Evolutionary conservation across 148 eudicot genomes (phyloP).

Genomic region (Salicornia ramosissima): DNA sequence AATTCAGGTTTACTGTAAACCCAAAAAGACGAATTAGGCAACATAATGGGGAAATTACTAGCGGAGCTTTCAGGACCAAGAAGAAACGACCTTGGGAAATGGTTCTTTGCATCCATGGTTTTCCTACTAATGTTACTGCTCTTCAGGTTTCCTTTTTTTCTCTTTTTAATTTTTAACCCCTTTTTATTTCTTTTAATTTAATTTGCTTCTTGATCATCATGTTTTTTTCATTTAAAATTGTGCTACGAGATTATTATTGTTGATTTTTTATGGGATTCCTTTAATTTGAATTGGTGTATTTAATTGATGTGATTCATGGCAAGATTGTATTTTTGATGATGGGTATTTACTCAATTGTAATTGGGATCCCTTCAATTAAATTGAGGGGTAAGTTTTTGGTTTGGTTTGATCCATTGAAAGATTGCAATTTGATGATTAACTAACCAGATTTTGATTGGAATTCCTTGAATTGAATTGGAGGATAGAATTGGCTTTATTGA

Average conservation of each 20-base stretch:
- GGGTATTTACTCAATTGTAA: not conserved
- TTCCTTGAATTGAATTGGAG: not conserved
- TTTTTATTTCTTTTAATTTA: not conserved
- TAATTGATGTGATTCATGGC: not conserved
- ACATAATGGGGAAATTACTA: slow-evolving; percentile 79
- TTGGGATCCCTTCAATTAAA: not conserved
- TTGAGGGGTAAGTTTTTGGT: not conserved
- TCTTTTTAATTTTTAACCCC: not conserved
- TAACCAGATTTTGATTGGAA: not conserved
- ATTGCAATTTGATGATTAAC: no score
- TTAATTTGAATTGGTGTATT: not conserved
- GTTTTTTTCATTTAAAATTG: not conserved
- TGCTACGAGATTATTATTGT: no score
- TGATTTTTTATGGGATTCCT: not conserved
- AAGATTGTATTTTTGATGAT: not conserved
- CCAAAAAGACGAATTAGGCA: slow-evolving; percentile 80
- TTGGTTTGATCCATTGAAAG: not conserved
- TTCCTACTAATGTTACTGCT: slow-evolving; percentile 73
- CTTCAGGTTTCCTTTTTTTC: slow-evolving; percentile 56
- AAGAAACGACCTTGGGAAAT: slow-evolving; percentile 92
- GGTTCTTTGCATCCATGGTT: slow-evolving; percentile 87
- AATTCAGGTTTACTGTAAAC: slow-evolving; percentile 69
- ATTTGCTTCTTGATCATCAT: not conserved
- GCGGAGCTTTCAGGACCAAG: slow-evolving; percentile 77
- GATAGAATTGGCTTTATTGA: not conserved